Percentiles rank a stretch among this genome's conserved stretches.
phyloP scores from a whole-genome alignment of 768 basidiomycete genomes.

The Ramaria rubella region DNA sequence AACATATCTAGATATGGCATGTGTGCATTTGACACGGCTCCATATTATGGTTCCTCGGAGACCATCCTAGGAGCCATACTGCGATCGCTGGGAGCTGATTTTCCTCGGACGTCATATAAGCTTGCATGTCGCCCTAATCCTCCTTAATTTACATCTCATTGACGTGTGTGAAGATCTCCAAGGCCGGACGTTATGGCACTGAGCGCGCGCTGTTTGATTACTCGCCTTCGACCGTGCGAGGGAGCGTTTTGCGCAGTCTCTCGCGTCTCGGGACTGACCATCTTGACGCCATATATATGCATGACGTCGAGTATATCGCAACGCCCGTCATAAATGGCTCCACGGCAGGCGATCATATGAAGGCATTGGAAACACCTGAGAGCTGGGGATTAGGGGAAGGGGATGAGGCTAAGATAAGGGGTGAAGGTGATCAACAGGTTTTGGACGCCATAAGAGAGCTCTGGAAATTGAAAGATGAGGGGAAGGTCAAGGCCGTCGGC shows the following conservation, averaged over 20 bases:
- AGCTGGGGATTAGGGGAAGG: constrained; percentile 61
- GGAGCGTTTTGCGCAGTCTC: constrained; percentile 60
- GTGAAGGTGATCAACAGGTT: constrained; percentile 66
- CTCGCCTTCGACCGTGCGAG: constrained; percentile 54
- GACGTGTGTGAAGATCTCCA: constrained; percentile 56
- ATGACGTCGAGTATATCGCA: constrained; percentile 78
- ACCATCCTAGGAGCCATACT: constrained; percentile 64
- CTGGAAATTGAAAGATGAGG: constrained; percentile 62
- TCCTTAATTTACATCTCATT: background rate
- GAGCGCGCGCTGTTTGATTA: constrained; percentile 75
- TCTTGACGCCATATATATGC: constrained; percentile 74
- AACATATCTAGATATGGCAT: constrained; percentile 61
- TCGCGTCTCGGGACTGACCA: constrained; percentile 67
- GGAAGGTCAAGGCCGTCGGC: constrained; percentile 66
- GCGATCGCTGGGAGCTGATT: constrained; percentile 52
- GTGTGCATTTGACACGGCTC: constrained; percentile 72
- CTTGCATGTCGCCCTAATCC: constrained; percentile 40
- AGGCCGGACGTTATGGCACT: constrained; percentile 72
- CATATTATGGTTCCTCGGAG: constrained; percentile 78
- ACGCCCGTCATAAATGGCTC: constrained; percentile 40
- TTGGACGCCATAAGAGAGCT: constrained; percentile 63
- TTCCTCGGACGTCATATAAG: constrained; percentile 72
- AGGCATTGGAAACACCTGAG: constrained; percentile 48
- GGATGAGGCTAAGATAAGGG: constrained; percentile 49
- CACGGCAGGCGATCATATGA: constrained; percentile 46